Conservation (phyloP, 352 stramenopile genomes). For the Phytopythium aichiense region DNA sequence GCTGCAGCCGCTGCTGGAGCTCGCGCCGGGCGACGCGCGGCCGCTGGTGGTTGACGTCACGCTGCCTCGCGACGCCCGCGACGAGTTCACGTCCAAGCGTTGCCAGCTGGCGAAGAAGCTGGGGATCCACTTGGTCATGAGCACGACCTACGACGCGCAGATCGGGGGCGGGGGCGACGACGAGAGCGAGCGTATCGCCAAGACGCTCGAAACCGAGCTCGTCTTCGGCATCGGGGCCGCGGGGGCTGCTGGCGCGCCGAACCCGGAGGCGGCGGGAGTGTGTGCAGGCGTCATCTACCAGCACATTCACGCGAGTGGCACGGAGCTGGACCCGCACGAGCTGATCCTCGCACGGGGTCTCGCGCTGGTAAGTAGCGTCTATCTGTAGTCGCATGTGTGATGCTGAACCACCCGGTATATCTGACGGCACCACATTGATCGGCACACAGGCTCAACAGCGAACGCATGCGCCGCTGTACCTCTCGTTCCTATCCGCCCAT, state of each 20-base stretch:
- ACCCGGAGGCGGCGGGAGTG: slow-evolving; percentile 5
- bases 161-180: slow-evolving; percentile 16
- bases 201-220: slow-evolving; percentile 59
- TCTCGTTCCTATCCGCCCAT: slow-evolving; percentile 48
- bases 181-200: slow-evolving; percentile 45
- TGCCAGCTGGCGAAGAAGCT: slow-evolving; percentile 33
- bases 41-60: slow-evolving; percentile 53
- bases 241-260: neutral
- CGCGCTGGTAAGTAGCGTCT: slow-evolving; percentile 24
- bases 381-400: neutral
- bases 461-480: slow-evolving; percentile 51
- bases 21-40: slow-evolving; percentile 7
- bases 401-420: neutral
- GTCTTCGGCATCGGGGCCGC: slow-evolving; percentile 47
- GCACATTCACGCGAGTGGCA: slow-evolving; percentile 31
- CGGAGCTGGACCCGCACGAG: slow-evolving; percentile 17
- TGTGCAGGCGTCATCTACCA: slow-evolving; percentile 68
- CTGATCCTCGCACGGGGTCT: slow-evolving; percentile 29
- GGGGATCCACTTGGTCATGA: slow-evolving; percentile 40
- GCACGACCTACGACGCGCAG: slow-evolving; percentile 47
- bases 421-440: slow-evolving; percentile 1
- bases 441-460: slow-evolving; percentile 35
- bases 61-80: slow-evolving; percentile 39
- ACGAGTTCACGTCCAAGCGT: slow-evolving; percentile 27
- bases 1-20: slow-evolving; percentile 29